phyloP scores from a whole-genome alignment of 768 basidiomycete species.

The Pleurotus cornucopiae region DNA sequence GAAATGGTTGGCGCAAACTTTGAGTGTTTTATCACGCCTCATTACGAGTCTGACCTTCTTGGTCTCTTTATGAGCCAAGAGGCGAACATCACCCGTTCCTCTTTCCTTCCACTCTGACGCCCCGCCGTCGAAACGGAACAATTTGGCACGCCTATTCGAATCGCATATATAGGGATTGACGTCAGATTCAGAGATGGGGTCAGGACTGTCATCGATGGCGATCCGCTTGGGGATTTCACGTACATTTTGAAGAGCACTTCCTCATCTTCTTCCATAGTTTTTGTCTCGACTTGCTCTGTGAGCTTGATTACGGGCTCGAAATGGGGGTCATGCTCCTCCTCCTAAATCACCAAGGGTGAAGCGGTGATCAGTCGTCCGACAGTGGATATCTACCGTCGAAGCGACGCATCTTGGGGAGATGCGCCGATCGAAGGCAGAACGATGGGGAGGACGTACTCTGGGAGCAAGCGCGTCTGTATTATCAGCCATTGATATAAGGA shows the following conservation, averaged over 20 bases:
- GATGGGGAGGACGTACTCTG: slow-evolving; percentile 46
- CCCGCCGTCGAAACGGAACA: slow-evolving; percentile 85
- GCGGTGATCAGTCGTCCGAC: slow-evolving; percentile 12
- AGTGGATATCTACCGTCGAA: slow-evolving; percentile 3
- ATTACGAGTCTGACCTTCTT: slow-evolving; percentile 95
- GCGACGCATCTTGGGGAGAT: slow-evolving; percentile 11
- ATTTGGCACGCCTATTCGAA: slow-evolving; percentile 82
- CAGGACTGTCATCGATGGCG: slow-evolving; percentile 25
- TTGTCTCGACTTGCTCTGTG: slow-evolving; percentile 91
- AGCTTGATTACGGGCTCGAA: slow-evolving; percentile 97
- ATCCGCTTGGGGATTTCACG: slow-evolving; percentile 37
- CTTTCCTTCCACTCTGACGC: slow-evolving; percentile 96
- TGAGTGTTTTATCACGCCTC: slow-evolving; percentile 99
- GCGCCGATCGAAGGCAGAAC: not conserved
- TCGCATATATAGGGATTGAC: too few species aligned
- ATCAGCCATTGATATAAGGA: slow-evolving; percentile 48
- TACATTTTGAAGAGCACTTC: slow-evolving; percentile 94
- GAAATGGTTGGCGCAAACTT: slow-evolving; percentile 97
- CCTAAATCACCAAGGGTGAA: slow-evolving; percentile 29
- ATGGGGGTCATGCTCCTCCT: slow-evolving; percentile 83
- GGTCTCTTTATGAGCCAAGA: slow-evolving; percentile 84
- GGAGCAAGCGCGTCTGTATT: slow-evolving; percentile 62
- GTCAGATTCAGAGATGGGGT: slow-evolving; percentile 12
- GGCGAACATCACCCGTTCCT: slow-evolving; percentile 92
- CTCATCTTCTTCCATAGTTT: slow-evolving; percentile 95